Evolutionary conservation across 768 basidiomycete genomes (phyloP).

Genomic region (Mycena maculata): DNA sequence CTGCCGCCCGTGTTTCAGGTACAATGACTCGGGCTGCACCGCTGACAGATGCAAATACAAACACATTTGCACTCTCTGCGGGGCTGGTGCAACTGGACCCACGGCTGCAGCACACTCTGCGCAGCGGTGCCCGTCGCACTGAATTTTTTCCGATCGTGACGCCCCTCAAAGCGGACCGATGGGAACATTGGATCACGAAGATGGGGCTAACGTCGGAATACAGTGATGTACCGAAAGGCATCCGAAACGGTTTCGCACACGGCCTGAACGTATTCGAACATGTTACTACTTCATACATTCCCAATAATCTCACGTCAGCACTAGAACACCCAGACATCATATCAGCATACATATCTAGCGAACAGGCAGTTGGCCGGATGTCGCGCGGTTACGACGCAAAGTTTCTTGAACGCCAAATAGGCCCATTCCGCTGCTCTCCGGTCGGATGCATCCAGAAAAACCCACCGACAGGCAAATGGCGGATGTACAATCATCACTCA

Average conservation of each 20-base stretch:
- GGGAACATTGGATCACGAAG: slow-evolving; percentile 13
- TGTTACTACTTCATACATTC: background rate
- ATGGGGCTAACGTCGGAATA: slow-evolving; percentile 23
- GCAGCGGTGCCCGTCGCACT: slow-evolving; percentile 7
- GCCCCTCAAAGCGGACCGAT: slow-evolving; percentile 30
- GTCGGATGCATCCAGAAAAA: slow-evolving; percentile 20
- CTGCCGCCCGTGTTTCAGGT: background rate
- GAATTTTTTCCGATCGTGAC: slow-evolving; percentile 33
- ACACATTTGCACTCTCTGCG: slow-evolving; percentile 32
- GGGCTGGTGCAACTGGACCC: background rate
- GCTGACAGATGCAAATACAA: background rate
- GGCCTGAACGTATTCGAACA: background rate
- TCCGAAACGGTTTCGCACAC: slow-evolving; percentile 32
- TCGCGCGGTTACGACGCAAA: background rate
- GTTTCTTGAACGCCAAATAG: slow-evolving; percentile 21
- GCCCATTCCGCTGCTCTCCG: slow-evolving; percentile 28
- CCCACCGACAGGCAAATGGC: slow-evolving; percentile 5
- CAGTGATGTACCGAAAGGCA: slow-evolving; percentile 34
- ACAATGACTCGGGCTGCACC: slow-evolving; percentile 14
- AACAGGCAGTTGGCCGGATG: background rate
- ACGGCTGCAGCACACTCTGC: slow-evolving; percentile 3
- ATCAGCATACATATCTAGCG: background rate
- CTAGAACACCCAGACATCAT: slow-evolving; percentile 5
- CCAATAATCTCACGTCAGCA: background rate
- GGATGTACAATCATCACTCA: slow-evolving; percentile 34